Conservation (phyloP, 345 rosid species). For the Firmiana major region DNA sequence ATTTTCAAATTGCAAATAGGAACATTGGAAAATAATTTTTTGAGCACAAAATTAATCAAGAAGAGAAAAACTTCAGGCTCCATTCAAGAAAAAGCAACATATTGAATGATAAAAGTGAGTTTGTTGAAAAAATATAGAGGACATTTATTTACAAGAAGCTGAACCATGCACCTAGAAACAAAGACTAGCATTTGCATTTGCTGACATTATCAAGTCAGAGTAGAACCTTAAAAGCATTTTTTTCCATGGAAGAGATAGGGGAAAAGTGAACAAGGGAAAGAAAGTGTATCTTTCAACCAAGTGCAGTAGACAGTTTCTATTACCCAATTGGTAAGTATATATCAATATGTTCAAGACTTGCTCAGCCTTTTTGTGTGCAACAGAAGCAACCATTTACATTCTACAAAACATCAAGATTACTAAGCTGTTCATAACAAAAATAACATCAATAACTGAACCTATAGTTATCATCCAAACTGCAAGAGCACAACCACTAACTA, state of each 20-base stretch:
- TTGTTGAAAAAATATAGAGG: background rate
- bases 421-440: background rate
- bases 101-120: background rate
- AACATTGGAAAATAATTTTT: slow-evolving; percentile 4
- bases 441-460: background rate
- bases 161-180: slow-evolving; percentile 1
- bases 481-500: background rate
- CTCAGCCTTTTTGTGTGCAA: background rate
- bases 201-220: background rate
- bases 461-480: background rate
- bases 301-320: background rate
- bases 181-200: background rate
- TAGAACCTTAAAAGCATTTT: background rate
- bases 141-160: background rate
- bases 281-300: background rate
- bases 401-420: background rate
- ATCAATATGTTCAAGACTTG: background rate
- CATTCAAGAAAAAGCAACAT: background rate
- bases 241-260: background rate
- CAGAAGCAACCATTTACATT: background rate
- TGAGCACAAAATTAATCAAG: slow-evolving; percentile 8
- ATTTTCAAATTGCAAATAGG: slow-evolving; percentile 16
- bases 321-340: background rate
- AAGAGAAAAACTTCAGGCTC: background rate
- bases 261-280: background rate